A percentile compares a stretch with the other conserved stretches of the same genome.
phyloP scores from a whole-genome alignment of 1,284 basidiomycete species.

The Microbotryomycetes sp. region DNA sequence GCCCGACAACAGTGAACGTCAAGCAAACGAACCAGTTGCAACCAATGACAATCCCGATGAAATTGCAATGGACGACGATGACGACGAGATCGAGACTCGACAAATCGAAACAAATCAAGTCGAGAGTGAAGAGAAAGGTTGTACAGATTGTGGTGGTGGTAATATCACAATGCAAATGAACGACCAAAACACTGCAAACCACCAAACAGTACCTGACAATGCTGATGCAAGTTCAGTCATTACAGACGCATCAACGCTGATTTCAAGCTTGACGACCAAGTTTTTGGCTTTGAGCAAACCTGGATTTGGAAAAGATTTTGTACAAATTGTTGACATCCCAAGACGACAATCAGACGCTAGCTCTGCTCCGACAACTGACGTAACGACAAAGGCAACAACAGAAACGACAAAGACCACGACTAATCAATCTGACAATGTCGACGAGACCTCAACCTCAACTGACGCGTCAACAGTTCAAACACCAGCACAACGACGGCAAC shows the following conservation, averaged over 20 bases:
- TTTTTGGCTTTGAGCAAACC: slow-evolving; percentile 95
- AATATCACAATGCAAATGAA: neutral
- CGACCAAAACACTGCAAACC: slow-evolving; percentile 35
- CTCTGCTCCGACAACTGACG: slow-evolving; percentile 3
- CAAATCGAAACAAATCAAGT: slow-evolving; percentile 30
- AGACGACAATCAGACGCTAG: neutral
- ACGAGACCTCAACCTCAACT: slow-evolving; percentile 9
- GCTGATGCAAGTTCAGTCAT: slow-evolving; percentile 9
- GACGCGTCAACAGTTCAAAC: slow-evolving; percentile 42
- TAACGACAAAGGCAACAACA: too few species aligned
- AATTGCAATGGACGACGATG: slow-evolving; percentile 59
- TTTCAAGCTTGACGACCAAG: slow-evolving; percentile 50
- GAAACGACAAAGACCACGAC: neutral
- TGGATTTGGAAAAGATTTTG: slow-evolving; percentile 67
- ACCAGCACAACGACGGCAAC: neutral
- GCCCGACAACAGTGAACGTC: slow-evolving; percentile 39
- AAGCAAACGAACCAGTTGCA: neutral
- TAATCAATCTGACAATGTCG: neutral
- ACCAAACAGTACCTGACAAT: slow-evolving; percentile 32
- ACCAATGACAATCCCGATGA: slow-evolving; percentile 56
- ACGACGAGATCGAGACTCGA: slow-evolving; percentile 37
- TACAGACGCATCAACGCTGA: slow-evolving; percentile 32
- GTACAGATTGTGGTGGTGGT: slow-evolving; percentile 1
- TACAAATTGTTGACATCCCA: slow-evolving; percentile 59
- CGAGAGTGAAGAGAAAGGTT: slow-evolving; percentile 4